These are phyloP conservation scores for Chlorencoelia australis DNA, from an alignment of 2,329 filamentous ascomycete genomes.

Conservation along the genomic window DNA sequence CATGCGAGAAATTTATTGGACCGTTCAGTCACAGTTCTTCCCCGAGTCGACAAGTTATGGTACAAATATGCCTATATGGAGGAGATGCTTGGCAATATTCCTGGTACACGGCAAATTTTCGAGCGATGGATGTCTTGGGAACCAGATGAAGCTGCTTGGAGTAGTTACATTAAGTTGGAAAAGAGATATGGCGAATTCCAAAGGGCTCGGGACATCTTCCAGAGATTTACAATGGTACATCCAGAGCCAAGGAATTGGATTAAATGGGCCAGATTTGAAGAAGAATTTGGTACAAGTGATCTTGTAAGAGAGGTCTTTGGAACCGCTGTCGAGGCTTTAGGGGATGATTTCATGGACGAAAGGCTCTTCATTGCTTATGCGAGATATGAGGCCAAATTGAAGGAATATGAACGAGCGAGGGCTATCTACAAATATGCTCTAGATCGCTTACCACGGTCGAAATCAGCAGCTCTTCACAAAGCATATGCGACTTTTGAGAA, in stretches of 20 bases:
- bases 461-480: conserved; percentile 77
- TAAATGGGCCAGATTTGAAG: conserved; percentile 96
- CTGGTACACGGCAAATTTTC: conserved; percentile 86
- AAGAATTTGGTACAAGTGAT: conserved; percentile 88
- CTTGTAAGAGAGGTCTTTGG: conserved; percentile 88
- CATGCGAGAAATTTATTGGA: conserved; percentile 92
- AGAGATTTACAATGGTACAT: conserved; percentile 83
- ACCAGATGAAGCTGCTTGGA: conserved; percentile 91
- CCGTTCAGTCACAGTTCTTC: conserved; percentile 84
- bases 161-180: conserved; percentile 92
- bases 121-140: conserved; percentile 99
- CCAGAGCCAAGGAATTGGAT: conserved; percentile 96
- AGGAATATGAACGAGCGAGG: conserved; percentile 86
- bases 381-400: conserved; percentile 87
- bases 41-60: conserved; percentile 92
- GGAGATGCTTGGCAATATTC: conserved; percentile 90
- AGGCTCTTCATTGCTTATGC: conserved; percentile 91
- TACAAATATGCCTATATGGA: conserved; percentile 99
- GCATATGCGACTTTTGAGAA: conserved; percentile 97
- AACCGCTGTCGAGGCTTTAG: conserved; percentile 75
- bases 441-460: conserved; percentile 81
- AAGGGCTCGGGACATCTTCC: conserved; percentile 79
- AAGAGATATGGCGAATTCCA: conserved; percentile 91
- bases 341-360: conserved; percentile 94
- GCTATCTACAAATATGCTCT: conserved; percentile 97